Percentiles rank a stretch among this genome's conserved stretches.
These are phyloP conservation scores for Kodamaea leandrae DNA, from an alignment of 805 yeast species.

Conservation along the genomic window DNA sequence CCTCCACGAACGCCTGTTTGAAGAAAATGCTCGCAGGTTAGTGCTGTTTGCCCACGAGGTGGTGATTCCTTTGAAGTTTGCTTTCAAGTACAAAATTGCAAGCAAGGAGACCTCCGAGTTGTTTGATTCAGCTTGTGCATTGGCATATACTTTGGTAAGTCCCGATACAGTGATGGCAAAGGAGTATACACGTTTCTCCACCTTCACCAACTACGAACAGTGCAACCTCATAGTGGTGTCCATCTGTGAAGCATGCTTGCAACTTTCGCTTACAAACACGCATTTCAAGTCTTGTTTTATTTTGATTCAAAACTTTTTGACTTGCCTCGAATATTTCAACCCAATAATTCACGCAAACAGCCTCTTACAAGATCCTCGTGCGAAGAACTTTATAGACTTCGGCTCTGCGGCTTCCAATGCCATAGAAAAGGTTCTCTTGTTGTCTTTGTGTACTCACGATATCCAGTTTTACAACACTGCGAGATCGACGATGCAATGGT, in stretches of 20 bases:
- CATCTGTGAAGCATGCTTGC: constrained; percentile 35
- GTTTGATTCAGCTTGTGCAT: constrained; percentile 34
- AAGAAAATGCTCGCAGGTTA: constrained; percentile 11
- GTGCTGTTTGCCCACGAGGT: constrained; percentile 24
- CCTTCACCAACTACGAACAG: constrained; percentile 25
- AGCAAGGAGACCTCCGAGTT: constrained; percentile 18
- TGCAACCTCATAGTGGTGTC: constrained; percentile 33
- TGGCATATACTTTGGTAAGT: constrained; percentile 31
- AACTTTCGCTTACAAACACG: constrained; percentile 32
- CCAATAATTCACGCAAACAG: constrained; percentile 9
- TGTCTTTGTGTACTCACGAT: constrained; percentile 43
- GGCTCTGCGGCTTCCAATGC: constrained; percentile 25
- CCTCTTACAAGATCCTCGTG: constrained; percentile 9
- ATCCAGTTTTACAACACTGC: constrained; percentile 42
- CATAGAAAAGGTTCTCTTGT: constrained; percentile 36
- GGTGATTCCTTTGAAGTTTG: constrained; percentile 24
- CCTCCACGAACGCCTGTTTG: constrained; percentile 13
- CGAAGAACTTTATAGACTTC: constrained; percentile 12
- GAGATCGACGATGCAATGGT: constrained; percentile 31
- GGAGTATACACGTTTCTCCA: constrained; percentile 22
- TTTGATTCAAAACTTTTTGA: constrained; percentile 33
- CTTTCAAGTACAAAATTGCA: constrained; percentile 18
- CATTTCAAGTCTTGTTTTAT: constrained; percentile 36
- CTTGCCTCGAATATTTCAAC: constrained; percentile 21
- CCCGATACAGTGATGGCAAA: constrained; percentile 14